phyloP scores from a whole-genome alignment of 2,329 filamentous ascomycete species.

The Madurella mycetomatis region DNA sequence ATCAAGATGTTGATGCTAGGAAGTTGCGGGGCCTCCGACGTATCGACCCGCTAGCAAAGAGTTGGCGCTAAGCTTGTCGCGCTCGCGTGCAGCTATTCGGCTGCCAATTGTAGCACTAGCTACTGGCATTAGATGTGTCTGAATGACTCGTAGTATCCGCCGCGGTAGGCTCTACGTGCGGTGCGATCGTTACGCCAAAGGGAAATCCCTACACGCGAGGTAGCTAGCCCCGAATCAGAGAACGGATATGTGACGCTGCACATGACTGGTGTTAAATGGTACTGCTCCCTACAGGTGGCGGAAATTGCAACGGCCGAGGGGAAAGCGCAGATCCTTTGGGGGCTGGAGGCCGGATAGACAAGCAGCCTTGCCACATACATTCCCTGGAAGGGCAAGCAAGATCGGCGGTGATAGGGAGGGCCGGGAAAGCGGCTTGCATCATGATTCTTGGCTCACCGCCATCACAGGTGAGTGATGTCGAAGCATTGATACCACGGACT shows the following conservation, averaged over 20 bases:
- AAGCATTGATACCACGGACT: not conserved
- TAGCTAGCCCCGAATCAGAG: too few relatives aligned
- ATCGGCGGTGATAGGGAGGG: not conserved
- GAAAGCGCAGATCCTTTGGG: too few relatives aligned
- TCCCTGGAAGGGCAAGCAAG: not conserved
- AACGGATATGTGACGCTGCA: too few relatives aligned
- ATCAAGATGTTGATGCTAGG: too few relatives aligned
- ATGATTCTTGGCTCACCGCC: not conserved
- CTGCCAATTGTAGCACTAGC: not conserved
- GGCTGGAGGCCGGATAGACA: too few relatives aligned
- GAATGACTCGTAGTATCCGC: not conserved
- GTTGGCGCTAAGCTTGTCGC: not conserved
- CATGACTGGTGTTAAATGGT: too few relatives aligned
- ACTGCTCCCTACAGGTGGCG: too few relatives aligned
- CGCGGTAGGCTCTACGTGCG: not conserved
- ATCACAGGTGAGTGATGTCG: not conserved
- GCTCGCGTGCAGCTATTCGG: not conserved
- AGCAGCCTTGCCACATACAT: too few relatives aligned
- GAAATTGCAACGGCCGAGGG: too few relatives aligned
- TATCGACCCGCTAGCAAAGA: too few relatives aligned
- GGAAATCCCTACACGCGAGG: too few relatives aligned
- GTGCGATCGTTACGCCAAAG: not conserved
- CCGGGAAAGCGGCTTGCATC: constrained; percentile 1
- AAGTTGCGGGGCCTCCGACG: too few relatives aligned
- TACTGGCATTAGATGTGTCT: not conserved